Evolutionary conservation across 306 rosid genomes (phyloP), one percentile per base, ranked within the genome.

Genomic region (Pachyrhizus erosus): DNA sequence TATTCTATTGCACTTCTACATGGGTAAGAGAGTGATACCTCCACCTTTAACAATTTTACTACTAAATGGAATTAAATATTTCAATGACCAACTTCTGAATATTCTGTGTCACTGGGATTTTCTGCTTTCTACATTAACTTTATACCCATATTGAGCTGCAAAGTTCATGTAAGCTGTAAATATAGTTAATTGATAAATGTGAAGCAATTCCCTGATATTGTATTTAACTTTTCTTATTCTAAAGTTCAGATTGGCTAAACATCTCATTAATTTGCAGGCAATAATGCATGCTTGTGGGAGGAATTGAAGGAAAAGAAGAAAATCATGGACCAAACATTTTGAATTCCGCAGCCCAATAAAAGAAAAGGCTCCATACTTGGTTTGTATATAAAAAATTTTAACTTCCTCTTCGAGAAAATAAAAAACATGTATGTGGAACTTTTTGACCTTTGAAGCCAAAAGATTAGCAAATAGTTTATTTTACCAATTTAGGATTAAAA

Each of bases 371-470:
- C 33, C 10, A 45, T 46, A 15, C 42, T 24, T 58, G 18, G 80
- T 58, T 57, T 66, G 37, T n/a, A 23, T 55, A 39, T 70, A 14
- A 4, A 24, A 14, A 66, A 49, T 18, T 23, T 26, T 11, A 2
- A 31, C 43, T 45, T 8, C 11, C 45, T 68, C 13, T 39, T 8
- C 9, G 11, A 17, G 20, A 33, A 46, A 11, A 17, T 34, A 0
- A 12, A 62, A 51, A 7, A 57, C 49, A 62, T 48, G 58, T 37
- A 42, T 70, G 68, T 10, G 51, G 0, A 46, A 54, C 82, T 82
- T 86, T 84, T 82, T 84, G 82, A 83, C 87, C 64, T 80, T 76
- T 34, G 3, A 24, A 27, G 49, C 48, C 48, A 29, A 54, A 70
- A 39, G 20, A 2, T 51, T 78, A 18, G 34, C 20, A 23, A 39